A percentile compares a stretch with the other conserved stretches of the same genome.
Conservation (phyloP, 345 rosid genomes). For the Murraya koenigii region DNA sequence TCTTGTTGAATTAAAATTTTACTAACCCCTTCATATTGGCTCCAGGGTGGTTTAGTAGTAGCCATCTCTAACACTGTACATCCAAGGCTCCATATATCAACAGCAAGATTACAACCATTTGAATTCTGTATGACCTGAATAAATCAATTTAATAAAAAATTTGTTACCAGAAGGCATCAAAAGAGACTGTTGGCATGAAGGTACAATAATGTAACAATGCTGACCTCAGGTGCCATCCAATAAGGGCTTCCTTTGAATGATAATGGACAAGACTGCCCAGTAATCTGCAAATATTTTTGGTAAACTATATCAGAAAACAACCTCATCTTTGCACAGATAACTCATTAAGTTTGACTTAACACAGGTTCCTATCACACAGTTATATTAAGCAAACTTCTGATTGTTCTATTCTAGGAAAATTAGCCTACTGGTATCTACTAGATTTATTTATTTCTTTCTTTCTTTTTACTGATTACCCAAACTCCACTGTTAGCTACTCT, state of each 20-base stretch:
- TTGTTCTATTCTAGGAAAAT: conserved; percentile 4
- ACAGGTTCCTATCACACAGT: background rate
- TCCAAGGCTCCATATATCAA: conserved; percentile 93
- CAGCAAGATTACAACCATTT: conserved; percentile 72
- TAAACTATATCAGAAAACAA: conserved; percentile 18
- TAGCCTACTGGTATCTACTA: background rate
- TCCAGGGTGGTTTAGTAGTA: conserved; percentile 85
- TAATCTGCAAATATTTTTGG: conserved; percentile 52
- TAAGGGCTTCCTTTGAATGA: conserved; percentile 88
- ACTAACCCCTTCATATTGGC: conserved; percentile 86
- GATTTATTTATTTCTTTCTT: no score
- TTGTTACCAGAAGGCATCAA: conserved; percentile 17
- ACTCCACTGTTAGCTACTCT: background rate
- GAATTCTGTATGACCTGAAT: conserved; percentile 69
- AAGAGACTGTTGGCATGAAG: background rate
- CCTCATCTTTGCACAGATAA: background rate
- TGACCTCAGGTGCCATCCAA: conserved; percentile 96
- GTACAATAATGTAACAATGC: conserved; percentile 11
- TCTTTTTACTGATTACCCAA: background rate
- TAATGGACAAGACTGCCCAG: conserved; percentile 71
- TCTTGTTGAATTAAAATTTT: conserved; percentile 7
- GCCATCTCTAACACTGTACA: conserved; percentile 93
- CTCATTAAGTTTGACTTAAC: background rate
- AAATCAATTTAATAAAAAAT: background rate
- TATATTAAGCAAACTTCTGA: background rate